These are phyloP conservation scores for Aciculosporium take DNA, from an alignment of 2,329 filamentous ascomycete species.

Conservation along the genomic window DNA sequence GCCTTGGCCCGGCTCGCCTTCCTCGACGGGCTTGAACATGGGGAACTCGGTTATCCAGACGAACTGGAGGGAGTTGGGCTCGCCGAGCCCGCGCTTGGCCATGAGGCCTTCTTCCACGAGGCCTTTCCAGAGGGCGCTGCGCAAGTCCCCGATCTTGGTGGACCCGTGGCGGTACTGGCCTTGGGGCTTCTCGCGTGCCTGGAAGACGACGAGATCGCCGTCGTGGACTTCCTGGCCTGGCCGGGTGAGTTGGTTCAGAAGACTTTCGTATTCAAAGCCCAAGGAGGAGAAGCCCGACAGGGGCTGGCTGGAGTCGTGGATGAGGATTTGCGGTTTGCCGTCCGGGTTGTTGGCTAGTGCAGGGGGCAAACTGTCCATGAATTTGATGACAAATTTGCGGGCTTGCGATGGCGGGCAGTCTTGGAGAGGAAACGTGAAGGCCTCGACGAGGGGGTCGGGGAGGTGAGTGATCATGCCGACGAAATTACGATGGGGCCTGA, in stretches of 20 bases:
- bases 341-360: conserved; percentile 53
- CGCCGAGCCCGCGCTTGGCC: conserved; percentile 21
- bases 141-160: conserved; percentile 55
- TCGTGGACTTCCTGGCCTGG: conserved; percentile 30
- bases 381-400: conserved; percentile 47
- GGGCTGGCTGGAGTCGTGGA: conserved; percentile 60
- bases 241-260: conserved; percentile 18
- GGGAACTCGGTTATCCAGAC: conserved; percentile 87
- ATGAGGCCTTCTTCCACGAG: conserved; percentile 52
- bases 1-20: conserved; percentile 59
- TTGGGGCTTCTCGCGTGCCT: conserved; percentile 53
- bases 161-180: conserved; percentile 48
- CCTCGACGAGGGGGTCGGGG: conserved; percentile 56
- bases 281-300: conserved; percentile 64
- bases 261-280: conserved; percentile 50
- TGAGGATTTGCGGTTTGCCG: conserved; percentile 67
- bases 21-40: conserved; percentile 65
- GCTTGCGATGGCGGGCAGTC: conserved; percentile 37
- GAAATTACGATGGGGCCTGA: conserved; percentile 44
- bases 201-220: conserved; percentile 69
- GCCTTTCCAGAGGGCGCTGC: conserved; percentile 52
- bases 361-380: conserved; percentile 52
- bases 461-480: conserved; percentile 61
- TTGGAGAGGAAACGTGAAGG: conserved; percentile 50
- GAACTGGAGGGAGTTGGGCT: conserved; percentile 42